Conservation (phyloP, 2,329 filamentous ascomycete species). For the Pseudogymnoascus destructans region DNA sequence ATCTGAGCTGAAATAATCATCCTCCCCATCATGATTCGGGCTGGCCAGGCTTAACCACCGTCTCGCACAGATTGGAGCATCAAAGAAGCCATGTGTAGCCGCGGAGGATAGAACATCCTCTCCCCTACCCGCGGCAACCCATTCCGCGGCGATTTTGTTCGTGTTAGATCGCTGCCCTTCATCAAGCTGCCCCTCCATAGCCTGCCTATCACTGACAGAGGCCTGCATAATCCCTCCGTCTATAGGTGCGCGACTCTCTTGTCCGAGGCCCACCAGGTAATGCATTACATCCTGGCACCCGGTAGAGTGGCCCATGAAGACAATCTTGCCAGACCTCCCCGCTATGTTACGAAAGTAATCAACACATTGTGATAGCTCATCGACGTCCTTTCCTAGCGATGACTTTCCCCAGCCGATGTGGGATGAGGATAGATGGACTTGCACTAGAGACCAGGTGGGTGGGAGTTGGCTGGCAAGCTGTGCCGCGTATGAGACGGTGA, state of each 20-base stretch:
- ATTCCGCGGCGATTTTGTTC: slow-evolving; percentile 29
- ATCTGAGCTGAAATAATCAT: slow-evolving; percentile 58
- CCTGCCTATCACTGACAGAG: slow-evolving; percentile 50
- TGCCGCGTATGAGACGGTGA: slow-evolving; percentile 36
- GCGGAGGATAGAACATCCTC: slow-evolving; percentile 32
- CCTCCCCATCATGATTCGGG: slow-evolving; percentile 41
- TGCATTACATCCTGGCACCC: slow-evolving; percentile 57
- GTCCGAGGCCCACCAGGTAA: slow-evolving; percentile 35
- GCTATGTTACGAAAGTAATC: slow-evolving; percentile 32
- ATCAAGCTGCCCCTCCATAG: slow-evolving; percentile 29
- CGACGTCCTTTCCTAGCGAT: slow-evolving; percentile 34
- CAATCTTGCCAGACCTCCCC: slow-evolving; percentile 37
- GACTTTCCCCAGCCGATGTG: slow-evolving; percentile 31
- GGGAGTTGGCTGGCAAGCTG: slow-evolving; percentile 26
- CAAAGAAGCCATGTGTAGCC: slow-evolving; percentile 21
- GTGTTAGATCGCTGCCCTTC: slow-evolving; percentile 25
- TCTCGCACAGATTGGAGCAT: slow-evolving; percentile 39
- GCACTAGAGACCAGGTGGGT: slow-evolving; percentile 33
- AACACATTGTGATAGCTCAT: slow-evolving; percentile 36
- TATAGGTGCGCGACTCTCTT: slow-evolving; percentile 25
- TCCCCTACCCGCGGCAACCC: slow-evolving; percentile 31
- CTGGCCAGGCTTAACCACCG: slow-evolving; percentile 46
- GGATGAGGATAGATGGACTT: slow-evolving; percentile 33
- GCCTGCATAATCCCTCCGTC: slow-evolving; percentile 55
- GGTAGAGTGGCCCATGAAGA: slow-evolving; percentile 57